These are phyloP conservation scores for Pisolithus sp. DNA, from an alignment of 768 basidiomycete genomes.

Conservation along the genomic window DNA sequence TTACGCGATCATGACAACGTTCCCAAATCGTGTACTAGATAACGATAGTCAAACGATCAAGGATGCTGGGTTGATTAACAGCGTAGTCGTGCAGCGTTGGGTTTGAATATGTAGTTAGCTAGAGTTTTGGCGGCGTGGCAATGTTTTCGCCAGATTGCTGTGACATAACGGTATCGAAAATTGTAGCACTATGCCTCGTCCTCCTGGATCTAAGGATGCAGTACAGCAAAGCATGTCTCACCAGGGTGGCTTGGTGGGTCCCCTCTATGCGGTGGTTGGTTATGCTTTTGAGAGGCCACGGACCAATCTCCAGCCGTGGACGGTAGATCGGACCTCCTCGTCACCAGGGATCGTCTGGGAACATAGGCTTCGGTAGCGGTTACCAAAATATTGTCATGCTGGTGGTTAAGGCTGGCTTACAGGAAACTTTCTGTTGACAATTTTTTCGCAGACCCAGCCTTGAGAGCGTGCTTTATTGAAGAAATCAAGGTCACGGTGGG, in stretches of 20 bases:
- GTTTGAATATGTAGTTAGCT: constrained; percentile 22
- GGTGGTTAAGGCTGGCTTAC: constrained; percentile 33
- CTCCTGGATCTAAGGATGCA: no score
- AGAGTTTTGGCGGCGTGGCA: not conserved
- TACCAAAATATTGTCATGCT: not conserved
- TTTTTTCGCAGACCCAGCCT: constrained; percentile 71
- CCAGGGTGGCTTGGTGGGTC: no score
- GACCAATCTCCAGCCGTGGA: constrained; percentile 75
- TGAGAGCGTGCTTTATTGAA: constrained; percentile 54
- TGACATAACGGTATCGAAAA: not conserved
- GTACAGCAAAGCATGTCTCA: no score
- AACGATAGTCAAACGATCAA: constrained; percentile 62
- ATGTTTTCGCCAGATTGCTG: not conserved
- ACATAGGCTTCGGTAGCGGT: constrained; percentile 65
- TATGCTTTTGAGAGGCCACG: constrained; percentile 7
- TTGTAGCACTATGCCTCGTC: no score
- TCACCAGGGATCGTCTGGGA: constrained; percentile 82
- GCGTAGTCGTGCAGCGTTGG: constrained; percentile 84
- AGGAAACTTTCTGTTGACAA: constrained; percentile 57
- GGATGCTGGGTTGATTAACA: constrained; percentile 67
- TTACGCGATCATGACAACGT: constrained; percentile 84
- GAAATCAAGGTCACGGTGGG: constrained; percentile 77
- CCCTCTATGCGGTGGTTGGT: not conserved
- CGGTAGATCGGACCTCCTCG: constrained; percentile 67
- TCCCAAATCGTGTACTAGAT: constrained; percentile 72